Evolutionary conservation across 73 alveolate genomes (phyloP).

Genomic region (Blepharisma japonicum): DNA sequence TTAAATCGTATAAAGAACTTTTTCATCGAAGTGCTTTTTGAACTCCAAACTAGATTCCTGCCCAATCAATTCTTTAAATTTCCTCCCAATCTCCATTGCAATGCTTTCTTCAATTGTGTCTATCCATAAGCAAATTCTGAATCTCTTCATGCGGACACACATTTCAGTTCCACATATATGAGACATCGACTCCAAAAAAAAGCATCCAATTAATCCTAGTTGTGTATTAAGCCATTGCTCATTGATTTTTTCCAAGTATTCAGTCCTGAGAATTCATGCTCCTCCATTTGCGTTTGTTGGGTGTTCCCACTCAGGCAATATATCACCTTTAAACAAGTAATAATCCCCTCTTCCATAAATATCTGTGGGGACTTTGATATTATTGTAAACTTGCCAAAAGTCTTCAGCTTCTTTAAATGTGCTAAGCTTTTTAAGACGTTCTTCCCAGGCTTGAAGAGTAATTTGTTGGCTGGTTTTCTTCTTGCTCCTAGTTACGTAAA

Average conservation of each 20-base stretch:
- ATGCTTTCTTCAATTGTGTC: background rate
- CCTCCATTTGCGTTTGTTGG: constrained; percentile 10
- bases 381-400: constrained; percentile 27
- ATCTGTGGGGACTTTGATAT: constrained; percentile 14
- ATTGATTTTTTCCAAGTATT: background rate
- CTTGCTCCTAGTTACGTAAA: constrained; percentile 7
- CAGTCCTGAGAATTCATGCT: background rate
- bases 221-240: constrained; percentile 10
- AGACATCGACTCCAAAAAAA: background rate
- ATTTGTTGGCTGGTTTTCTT: background rate
- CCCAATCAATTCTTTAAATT: background rate
- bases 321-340: background rate
- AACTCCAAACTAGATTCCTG: background rate
- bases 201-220: background rate
- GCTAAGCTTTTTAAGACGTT: constrained; percentile 1
- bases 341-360: background rate
- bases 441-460: constrained; percentile 11
- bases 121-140: constrained; percentile 14
- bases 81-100: background rate
- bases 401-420: constrained; percentile 10
- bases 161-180: constrained; percentile 15
- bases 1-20: background rate
- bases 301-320: constrained; percentile 31
- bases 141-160: background rate
- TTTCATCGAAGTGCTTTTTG: background rate